These are phyloP conservation scores for Solanum gandarillasii DNA, from an alignment of 257 asterid species.

Conservation along the genomic window DNA sequence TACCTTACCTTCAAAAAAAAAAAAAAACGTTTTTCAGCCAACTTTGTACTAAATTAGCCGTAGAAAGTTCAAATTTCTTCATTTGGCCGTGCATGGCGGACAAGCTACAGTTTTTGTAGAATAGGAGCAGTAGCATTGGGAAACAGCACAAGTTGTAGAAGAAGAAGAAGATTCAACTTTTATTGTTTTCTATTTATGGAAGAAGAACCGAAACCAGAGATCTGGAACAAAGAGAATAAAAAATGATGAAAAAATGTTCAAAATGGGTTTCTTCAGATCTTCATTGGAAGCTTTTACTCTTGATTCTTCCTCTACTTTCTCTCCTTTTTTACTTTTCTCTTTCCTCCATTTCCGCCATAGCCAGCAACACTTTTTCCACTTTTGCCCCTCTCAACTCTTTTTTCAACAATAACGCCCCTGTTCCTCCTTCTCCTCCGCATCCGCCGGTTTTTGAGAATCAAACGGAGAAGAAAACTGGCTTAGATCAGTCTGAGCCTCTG, in stretches of 20 bases:
- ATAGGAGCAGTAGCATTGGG: background rate
- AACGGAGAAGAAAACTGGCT: too few relatives aligned
- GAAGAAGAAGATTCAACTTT: background rate
- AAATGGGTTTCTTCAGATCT: conserved; percentile 27
- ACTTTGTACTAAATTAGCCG: background rate
- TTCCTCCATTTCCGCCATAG: conserved; percentile 18
- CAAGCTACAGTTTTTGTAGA: too few relatives aligned
- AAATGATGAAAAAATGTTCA: conserved; percentile 21
- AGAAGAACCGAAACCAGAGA: background rate
- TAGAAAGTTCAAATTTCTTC: background rate
- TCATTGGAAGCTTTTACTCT: conserved; percentile 43
- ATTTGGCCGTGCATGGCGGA: background rate
- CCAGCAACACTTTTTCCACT: background rate
- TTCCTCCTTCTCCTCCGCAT: background rate
- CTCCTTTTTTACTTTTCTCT: conserved; percentile 38
- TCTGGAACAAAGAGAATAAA: background rate
- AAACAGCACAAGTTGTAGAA: background rate
- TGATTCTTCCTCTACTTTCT: conserved; percentile 42
- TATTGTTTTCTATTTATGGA: background rate
- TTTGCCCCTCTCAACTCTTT: conserved; percentile 40
- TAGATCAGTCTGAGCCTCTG: background rate
- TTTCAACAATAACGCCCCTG: conserved; percentile 11
- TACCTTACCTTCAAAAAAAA: background rate
- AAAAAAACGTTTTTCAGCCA: background rate
- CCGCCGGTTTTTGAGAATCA: background rate